Conservation (phyloP, 768 basidiomycete genomes). For the Calocybe gangraenosa region DNA sequence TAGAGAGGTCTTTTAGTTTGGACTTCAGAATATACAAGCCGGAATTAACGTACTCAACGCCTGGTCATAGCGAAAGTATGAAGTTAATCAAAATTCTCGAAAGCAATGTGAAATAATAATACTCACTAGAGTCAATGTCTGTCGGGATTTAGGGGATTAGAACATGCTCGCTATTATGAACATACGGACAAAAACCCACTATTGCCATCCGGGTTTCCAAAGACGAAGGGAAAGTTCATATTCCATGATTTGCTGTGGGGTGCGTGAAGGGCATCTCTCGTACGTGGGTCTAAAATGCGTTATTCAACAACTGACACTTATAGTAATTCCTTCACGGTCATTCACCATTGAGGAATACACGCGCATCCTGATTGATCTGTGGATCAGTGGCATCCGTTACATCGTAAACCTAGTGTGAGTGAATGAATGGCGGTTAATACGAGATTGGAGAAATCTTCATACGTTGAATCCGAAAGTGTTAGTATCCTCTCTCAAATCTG, state of each 20-base stretch:
- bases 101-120: neutral
- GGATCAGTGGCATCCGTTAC: slow-evolving; percentile 55
- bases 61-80: slow-evolving; percentile 13
- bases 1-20: neutral
- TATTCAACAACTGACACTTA: neutral
- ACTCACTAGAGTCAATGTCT: slow-evolving; percentile 36
- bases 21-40: neutral
- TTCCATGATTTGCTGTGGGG: slow-evolving; percentile 54
- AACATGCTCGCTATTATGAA: neutral
- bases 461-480: slow-evolving; percentile 36
- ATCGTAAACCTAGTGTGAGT: slow-evolving; percentile 41
- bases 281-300: slow-evolving; percentile 39
- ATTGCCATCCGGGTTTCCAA: slow-evolving; percentile 27
- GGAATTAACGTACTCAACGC: slow-evolving; percentile 28
- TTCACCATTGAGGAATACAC: slow-evolving; percentile 61
- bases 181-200: slow-evolving; percentile 19
- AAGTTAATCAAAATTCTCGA: neutral
- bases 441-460: slow-evolving; percentile 1
- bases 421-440: neutral
- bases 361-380: slow-evolving; percentile 43
- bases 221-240: slow-evolving; percentile 31
- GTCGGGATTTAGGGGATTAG: slow-evolving; percentile 1
- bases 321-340: neutral
- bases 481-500: slow-evolving; percentile 25
- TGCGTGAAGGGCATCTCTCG: slow-evolving; percentile 63